These are phyloP conservation scores for Gossypium trilobum DNA, from an alignment of 441 rosid genomes.

Conservation along the genomic window DNA sequence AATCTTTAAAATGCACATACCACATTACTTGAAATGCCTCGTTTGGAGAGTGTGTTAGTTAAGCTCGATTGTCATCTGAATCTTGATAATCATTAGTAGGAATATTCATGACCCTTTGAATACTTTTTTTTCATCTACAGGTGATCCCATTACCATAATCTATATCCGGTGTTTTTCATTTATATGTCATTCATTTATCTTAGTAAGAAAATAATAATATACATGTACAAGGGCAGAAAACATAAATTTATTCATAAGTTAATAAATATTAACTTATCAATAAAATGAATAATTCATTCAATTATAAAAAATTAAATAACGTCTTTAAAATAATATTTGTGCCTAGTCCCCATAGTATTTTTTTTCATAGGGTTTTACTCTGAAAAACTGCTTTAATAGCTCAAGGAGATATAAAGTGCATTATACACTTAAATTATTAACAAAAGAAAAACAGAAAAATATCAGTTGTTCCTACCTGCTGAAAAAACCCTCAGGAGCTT, in stretches of 20 bases:
- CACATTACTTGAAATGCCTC: conserved; percentile 1
- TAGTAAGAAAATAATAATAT: neutral
- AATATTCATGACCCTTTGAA: neutral
- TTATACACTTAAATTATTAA: neutral
- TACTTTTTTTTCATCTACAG: neutral
- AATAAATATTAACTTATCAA: neutral
- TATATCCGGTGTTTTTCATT: neutral
- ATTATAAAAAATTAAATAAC: neutral
- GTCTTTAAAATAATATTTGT: neutral
- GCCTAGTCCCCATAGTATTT: neutral
- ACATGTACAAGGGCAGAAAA: neutral
- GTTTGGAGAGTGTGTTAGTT: neutral
- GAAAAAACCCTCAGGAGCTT: conserved; percentile 88
- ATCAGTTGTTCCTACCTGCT: conserved; percentile 47
- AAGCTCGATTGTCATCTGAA: neutral
- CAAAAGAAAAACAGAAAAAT: neutral
- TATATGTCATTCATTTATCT: neutral
- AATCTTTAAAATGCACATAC: neutral
- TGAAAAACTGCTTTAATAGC: neutral
- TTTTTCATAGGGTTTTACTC: neutral
- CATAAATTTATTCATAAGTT: neutral
- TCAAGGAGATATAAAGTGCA: neutral
- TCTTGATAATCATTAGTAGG: neutral
- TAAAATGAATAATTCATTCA: neutral
- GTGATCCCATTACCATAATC: neutral